Percentiles rank a stretch among this genome's conserved stretches.
Conservation (phyloP, 352 stramenopile species). For the Globisporangium perplexum region DNA sequence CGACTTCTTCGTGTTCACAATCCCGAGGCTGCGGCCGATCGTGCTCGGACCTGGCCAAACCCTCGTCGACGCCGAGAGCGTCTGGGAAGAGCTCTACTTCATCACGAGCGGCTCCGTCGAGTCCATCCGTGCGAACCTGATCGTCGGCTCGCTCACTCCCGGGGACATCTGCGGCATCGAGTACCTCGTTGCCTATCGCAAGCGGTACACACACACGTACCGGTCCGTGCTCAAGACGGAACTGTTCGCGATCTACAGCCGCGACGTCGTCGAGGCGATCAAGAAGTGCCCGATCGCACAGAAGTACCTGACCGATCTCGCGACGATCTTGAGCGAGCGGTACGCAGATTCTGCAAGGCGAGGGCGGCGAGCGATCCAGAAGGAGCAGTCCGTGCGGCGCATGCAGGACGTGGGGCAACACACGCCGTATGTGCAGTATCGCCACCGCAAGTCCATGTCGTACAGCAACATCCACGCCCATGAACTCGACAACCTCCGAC, state of each 20-base stretch:
- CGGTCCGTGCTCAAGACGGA: constrained; percentile 58
- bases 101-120: constrained; percentile 53
- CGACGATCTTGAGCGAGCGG: constrained; percentile 44
- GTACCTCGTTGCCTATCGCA: constrained; percentile 46
- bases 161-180: constrained; percentile 78
- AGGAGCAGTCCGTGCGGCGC: constrained; percentile 18
- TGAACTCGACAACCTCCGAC: constrained; percentile 33
- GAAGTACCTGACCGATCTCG: constrained; percentile 62
- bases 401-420: constrained; percentile 5
- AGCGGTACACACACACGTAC: constrained; percentile 65
- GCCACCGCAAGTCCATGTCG: constrained; percentile 53
- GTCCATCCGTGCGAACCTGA: constrained; percentile 46
- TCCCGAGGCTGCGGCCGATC: constrained; percentile 56
- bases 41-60: constrained; percentile 50
- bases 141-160: constrained; percentile 46
- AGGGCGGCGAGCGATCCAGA: constrained; percentile 32
- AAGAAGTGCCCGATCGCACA: constrained; percentile 56
- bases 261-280: constrained; percentile 47
- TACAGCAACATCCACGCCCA: constrained; percentile 27
- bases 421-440: constrained; percentile 59
- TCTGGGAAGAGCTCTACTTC: constrained; percentile 82
- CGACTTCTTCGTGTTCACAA: constrained; percentile 69
- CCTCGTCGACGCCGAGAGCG: constrained; percentile 68
- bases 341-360: constrained; percentile 54
- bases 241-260: constrained; percentile 60